phyloP scores from a whole-genome alignment of 768 basidiomycete genomes.

The Panaeolus cyanescens region DNA sequence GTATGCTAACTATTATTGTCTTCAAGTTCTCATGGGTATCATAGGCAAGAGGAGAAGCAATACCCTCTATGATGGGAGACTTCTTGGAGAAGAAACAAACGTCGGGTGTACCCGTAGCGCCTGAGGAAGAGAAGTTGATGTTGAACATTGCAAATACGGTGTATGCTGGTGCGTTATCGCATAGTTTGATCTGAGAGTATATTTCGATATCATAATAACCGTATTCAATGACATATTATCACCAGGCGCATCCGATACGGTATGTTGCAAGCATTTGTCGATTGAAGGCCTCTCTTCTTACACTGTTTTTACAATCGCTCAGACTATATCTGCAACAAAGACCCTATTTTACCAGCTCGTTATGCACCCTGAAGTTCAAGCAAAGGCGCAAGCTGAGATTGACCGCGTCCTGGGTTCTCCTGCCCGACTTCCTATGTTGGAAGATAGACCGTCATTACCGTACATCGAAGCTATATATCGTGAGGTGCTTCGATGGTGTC shows the following conservation, averaged over 20 bases:
- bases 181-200: not conserved
- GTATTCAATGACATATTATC: too few relatives aligned
- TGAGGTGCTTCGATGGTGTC: slow-evolving; percentile 18
- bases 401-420: slow-evolving; percentile 27
- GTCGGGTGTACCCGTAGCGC: slow-evolving; percentile 6
- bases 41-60: slow-evolving; percentile 13
- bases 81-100: slow-evolving; percentile 15
- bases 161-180: slow-evolving; percentile 15
- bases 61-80: slow-evolving; percentile 12
- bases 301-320: not conserved
- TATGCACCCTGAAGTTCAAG: slow-evolving; percentile 30
- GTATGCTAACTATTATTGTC: not conserved
- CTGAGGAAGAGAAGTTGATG: slow-evolving; percentile 11
- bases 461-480: slow-evolving; percentile 22
- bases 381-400: slow-evolving; percentile 35
- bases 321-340: slow-evolving; percentile 14
- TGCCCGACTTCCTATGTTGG: slow-evolving; percentile 25
- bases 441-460: slow-evolving; percentile 25
- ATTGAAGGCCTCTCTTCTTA: too few relatives aligned
- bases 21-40: not conserved
- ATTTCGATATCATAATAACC: too few relatives aligned
- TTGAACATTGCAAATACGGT: slow-evolving; percentile 14
- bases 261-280: not conserved
- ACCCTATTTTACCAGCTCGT: slow-evolving; percentile 30
- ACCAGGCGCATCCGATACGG: not conserved